Percentiles rank a stretch among this genome's conserved stretches.
Conservation (phyloP, 176 grass and related monocot genomes). For the Tillandsia leiboldiana region DNA sequence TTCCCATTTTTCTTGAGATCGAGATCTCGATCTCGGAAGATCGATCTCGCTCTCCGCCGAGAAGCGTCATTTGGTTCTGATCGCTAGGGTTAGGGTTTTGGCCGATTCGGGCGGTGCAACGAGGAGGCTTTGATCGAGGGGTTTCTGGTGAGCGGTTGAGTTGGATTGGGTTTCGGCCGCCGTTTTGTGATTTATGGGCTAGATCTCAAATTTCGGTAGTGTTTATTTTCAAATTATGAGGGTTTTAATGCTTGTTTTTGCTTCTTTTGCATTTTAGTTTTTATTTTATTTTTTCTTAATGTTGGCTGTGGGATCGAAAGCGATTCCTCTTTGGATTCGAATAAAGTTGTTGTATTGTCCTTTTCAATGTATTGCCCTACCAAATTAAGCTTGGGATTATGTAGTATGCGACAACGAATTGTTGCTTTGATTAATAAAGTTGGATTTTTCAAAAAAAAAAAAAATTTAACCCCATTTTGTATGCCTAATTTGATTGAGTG, state of each 20-base stretch:
- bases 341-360: background rate
- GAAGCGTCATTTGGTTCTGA: conserved; percentile 29
- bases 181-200: background rate
- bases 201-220: background rate
- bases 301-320: too few species aligned
- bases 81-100: conserved; percentile 23
- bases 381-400: too few species aligned
- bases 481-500: background rate
- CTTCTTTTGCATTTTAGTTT: background rate
- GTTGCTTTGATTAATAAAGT: background rate
- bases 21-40: too few species aligned
- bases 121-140: background rate
- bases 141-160: too few species aligned
- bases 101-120: background rate
- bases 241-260: background rate
- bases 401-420: too few species aligned
- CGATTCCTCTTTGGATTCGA: too few species aligned
- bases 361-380: background rate
- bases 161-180: background rate
- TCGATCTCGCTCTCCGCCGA: background rate
- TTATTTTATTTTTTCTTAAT: too few species aligned
- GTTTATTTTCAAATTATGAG: background rate
- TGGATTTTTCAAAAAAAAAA: background rate
- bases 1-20: too few species aligned
- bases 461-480: background rate